A percentile compares a stretch with the other conserved stretches of the same genome.
Conservation (phyloP, 1,284 basidiomycete species). For the Cutaneotrichosporon cutaneum region DNA sequence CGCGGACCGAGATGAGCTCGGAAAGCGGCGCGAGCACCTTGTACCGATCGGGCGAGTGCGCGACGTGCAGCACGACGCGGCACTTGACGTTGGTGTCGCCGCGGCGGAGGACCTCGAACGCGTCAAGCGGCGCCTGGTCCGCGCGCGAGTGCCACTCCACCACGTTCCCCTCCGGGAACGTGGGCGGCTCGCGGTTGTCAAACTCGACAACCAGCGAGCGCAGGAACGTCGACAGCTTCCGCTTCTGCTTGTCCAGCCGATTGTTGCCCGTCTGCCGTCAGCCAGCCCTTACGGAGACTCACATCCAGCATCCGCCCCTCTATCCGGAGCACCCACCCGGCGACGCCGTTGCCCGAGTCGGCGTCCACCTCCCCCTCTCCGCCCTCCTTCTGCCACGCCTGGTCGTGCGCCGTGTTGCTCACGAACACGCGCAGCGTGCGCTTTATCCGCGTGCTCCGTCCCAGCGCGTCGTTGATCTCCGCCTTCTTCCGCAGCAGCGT, state of each 20-base stretch:
- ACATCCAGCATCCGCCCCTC: conserved; percentile 77
- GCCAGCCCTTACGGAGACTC: conserved; percentile 22
- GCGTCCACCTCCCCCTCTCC: conserved; percentile 52
- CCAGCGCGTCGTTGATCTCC: conserved; percentile 80
- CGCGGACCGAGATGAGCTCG: conserved; percentile 72
- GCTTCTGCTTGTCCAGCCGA: conserved; percentile 67
- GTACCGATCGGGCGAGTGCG: conserved; percentile 83
- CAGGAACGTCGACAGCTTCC: conserved; percentile 84
- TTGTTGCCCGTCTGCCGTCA: conserved; percentile 54
- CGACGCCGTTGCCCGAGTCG: conserved; percentile 71
- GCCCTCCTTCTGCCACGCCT: conserved; percentile 65
- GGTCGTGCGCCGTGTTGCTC: conserved; percentile 82
- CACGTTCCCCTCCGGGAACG: conserved; percentile 68
- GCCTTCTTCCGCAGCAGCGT: conserved; percentile 85
- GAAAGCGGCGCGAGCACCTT: conserved; percentile 77
- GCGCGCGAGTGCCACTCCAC: conserved; percentile 59
- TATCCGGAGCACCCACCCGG: conserved; percentile 84
- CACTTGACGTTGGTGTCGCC: conserved; percentile 76
- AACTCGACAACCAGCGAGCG: conserved; percentile 83
- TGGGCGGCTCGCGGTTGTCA: conserved; percentile 69
- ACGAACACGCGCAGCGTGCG: conserved; percentile 84
- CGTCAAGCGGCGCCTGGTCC: conserved; percentile 69
- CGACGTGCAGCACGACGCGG: conserved; percentile 75
- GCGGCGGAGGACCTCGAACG: conserved; percentile 81
- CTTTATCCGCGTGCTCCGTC: conserved; percentile 56